Percentiles rank a stretch among this genome's conserved stretches.
phyloP scores from a whole-genome alignment of 2,329 filamentous ascomycete genomes.

The Pseudocercospora vitis region DNA sequence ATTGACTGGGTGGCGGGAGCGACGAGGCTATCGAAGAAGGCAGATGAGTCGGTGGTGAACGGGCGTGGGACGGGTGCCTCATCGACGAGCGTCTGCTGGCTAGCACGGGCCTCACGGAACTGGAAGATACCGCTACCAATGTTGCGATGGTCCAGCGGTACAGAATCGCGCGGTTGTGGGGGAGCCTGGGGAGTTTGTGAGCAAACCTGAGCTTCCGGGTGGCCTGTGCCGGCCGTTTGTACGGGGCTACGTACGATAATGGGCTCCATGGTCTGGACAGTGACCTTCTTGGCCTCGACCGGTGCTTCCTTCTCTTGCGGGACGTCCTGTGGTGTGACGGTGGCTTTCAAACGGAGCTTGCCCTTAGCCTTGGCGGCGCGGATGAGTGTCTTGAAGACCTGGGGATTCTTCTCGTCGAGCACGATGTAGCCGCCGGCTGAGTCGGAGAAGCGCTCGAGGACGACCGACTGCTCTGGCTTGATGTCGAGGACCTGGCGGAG shows the following conservation, averaged over 20 bases:
- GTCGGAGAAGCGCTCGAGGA: conserved; percentile 93
- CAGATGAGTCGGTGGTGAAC: conserved; percentile 37
- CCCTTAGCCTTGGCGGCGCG: conserved; percentile 96
- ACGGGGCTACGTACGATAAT: conserved; percentile 17
- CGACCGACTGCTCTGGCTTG: conserved; percentile 59
- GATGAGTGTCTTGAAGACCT: conserved; percentile 95
- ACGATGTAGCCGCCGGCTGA: conserved; percentile 78
- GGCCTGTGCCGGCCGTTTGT: not conserved
- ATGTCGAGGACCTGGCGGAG: conserved; percentile 69
- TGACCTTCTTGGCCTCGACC: conserved; percentile 20
- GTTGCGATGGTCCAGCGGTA: conserved; percentile 33
- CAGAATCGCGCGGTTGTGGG: conserved; percentile 28
- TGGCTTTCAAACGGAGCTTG: conserved; percentile 77
- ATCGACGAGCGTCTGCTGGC: conserved; percentile 33
- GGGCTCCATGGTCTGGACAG: conserved; percentile 25
- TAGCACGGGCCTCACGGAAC: conserved; percentile 39
- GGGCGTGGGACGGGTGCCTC: conserved; percentile 43
- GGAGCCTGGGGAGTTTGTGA: conserved; percentile 25
- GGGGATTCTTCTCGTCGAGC: conserved; percentile 72
- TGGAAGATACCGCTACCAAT: conserved; percentile 41
- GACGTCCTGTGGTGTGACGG: conserved; percentile 31
- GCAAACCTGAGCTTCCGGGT: conserved; percentile 10
- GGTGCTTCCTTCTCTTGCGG: conserved; percentile 22
- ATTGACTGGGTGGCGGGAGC: conserved; percentile 24
- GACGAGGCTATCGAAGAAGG: conserved; percentile 28